Conservation (phyloP, 2,329 filamentous ascomycete species). For the Aureobasidium sp. region DNA sequence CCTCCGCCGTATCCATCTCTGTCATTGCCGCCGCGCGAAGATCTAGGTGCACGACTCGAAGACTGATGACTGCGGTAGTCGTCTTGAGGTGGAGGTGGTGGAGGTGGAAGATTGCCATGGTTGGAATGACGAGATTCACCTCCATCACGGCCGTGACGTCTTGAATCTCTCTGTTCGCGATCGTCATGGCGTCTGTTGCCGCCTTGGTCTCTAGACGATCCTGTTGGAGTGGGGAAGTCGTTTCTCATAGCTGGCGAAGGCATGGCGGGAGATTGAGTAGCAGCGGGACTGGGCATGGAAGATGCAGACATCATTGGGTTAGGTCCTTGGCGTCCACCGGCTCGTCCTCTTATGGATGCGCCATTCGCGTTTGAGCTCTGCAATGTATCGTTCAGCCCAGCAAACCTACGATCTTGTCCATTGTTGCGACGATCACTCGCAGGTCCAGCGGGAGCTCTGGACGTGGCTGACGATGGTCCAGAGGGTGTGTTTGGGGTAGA, state of each 20-base stretch:
- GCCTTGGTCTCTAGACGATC: not conserved
- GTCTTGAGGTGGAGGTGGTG: not conserved
- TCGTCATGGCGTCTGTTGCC: constrained; percentile 21
- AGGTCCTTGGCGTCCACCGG: not conserved
- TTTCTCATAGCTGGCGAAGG: not conserved
- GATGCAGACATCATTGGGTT: not conserved
- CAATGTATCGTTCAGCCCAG: constrained; percentile 21
- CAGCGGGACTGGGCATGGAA: not conserved
- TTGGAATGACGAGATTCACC: constrained; percentile 15
- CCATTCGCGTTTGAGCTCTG: constrained; percentile 11
- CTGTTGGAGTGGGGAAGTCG: not conserved
- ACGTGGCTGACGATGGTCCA: constrained; percentile 25
- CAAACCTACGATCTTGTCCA: constrained; percentile 26
- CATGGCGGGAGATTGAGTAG: not conserved
- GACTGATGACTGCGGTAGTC: not conserved
- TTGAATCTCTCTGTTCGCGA: constrained; percentile 18
- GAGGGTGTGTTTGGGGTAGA: constrained; percentile 21
- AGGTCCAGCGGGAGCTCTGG: constrained; percentile 18
- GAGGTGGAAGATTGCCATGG: not conserved
- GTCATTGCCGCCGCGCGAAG: constrained; percentile 20
- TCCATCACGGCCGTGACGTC: constrained; percentile 18
- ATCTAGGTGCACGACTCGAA: not conserved
- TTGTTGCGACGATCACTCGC: constrained; percentile 17
- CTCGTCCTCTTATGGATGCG: constrained; percentile 14
- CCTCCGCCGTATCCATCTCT: constrained; percentile 15